Conservation (phyloP, 768 basidiomycete species). For the Serendipita sp. region DNA sequence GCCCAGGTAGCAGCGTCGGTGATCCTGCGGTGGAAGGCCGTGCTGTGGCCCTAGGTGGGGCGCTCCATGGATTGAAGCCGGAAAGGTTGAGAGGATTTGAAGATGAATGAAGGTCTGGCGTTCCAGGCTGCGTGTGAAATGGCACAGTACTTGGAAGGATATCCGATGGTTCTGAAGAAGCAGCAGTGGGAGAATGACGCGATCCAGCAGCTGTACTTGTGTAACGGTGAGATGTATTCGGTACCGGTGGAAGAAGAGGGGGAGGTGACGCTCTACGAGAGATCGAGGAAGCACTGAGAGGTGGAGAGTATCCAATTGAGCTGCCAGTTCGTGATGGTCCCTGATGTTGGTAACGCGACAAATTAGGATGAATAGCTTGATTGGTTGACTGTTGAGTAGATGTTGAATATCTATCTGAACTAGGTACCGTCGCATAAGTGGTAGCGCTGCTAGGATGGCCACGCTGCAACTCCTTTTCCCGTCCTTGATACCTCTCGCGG, state of each 20-base stretch:
- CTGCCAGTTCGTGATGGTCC: neutral
- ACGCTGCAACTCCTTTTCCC: too few relatives aligned
- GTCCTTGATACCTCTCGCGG: too few relatives aligned
- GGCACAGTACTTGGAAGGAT: neutral
- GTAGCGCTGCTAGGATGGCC: too few relatives aligned
- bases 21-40: neutral
- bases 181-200: neutral
- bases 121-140: neutral
- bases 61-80: conserved; percentile 5
- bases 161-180: neutral
- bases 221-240: neutral
- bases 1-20: too few relatives aligned
- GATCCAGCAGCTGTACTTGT: neutral
- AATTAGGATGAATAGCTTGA: neutral
- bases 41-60: neutral
- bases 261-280: neutral
- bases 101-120: neutral
- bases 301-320: neutral
- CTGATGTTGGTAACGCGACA: neutral
- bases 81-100: neutral
- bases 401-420: too few relatives aligned
- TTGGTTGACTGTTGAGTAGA: too few relatives aligned
- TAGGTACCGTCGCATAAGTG: too few relatives aligned
- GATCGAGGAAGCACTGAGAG: neutral
- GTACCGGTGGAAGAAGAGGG: conserved; percentile 2